A percentile compares a stretch with the other conserved stretches of the same genome.
These are phyloP conservation scores for Fusarium tricinctum DNA, from an alignment of 2,329 filamentous ascomycete species.

Conservation along the genomic window DNA sequence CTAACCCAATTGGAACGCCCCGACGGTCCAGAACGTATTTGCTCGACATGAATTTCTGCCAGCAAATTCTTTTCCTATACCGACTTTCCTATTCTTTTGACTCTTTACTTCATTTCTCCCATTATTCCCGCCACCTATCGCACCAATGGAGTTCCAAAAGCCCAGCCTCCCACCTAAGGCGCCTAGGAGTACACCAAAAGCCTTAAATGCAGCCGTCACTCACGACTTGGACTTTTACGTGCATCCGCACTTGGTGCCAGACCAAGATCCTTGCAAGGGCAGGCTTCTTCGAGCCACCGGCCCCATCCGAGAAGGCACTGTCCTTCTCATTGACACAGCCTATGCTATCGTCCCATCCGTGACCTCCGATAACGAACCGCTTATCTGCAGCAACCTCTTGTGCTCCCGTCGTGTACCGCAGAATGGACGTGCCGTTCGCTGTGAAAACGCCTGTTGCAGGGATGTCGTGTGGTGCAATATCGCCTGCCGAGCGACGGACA, in stretches of 20 bases:
- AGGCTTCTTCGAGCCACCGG: constrained; percentile 46
- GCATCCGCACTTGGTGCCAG: constrained; percentile 44
- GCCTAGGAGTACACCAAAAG: constrained; percentile 18
- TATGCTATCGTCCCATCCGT: constrained; percentile 50
- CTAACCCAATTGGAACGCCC: constrained; percentile 40
- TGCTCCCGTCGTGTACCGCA: constrained; percentile 43
- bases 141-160: constrained; percentile 40
- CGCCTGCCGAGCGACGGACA: constrained; percentile 41
- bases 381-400: constrained; percentile 49
- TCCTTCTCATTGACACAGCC: constrained; percentile 48
- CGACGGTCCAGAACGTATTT: constrained; percentile 34
- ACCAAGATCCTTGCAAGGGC: constrained; percentile 47
- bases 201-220: constrained; percentile 25
- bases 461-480: constrained; percentile 50
- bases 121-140: background rate
- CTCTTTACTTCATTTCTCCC: background rate
- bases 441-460: constrained; percentile 37
- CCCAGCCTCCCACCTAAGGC: constrained; percentile 27
- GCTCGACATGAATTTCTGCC: constrained; percentile 12
- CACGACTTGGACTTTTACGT: constrained; percentile 43
- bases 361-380: constrained; percentile 29
- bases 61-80: constrained; percentile 24
- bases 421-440: constrained; percentile 27
- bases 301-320: constrained; percentile 45
- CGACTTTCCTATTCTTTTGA: constrained; percentile 1